Evolutionary conservation across 1,284 basidiomycete genomes (phyloP), one percentile per base, ranked within the genome.

Genomic region (Heliocybe sulcata): DNA sequence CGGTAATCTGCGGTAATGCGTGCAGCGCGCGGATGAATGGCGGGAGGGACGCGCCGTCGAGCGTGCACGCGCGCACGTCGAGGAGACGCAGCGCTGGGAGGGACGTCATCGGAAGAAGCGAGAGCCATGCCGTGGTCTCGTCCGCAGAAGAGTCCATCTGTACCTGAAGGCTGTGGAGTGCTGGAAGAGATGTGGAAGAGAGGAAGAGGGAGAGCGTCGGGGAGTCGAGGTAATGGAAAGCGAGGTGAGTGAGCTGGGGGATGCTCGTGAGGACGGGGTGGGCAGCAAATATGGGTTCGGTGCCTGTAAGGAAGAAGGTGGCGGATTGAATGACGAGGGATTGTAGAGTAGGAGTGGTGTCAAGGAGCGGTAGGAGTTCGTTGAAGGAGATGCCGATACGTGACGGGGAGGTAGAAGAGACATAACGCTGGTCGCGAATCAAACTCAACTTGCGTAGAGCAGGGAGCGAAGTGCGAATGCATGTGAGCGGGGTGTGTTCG

Each of bases 91-190:
- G 58, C 2, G 59, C 52, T 14, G 66, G 65, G 45, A 68, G 62
- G 27, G 54, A 35, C 11, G 60, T 55, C 19, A 60, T 56, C 35
- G n/a, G n/a, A n/a, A 54, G 48, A 38, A 59, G 51, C 2, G 68
- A 57, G 38, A 71, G 63, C 69, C 69, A 70, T 25, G 65, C 63
- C 10, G 66, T 57, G 33, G 65, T 65, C 48, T 69, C 67, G n/a
- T 65, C 64, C 20, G 57, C 59, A n/a, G 63, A 57, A 0, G 59
- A n/a, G 25, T 68, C 64, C 64, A 67, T 66, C 51, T 63, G 61
- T 11, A 69, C 67, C 1, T 65, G 63, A n/a, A 70, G 62, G 10
- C 63, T 59, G 20, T 56, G 52, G 6, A 69, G 53, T 12, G 58
- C 51, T 1, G 69, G 68, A 1, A 69, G 59, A 16, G 54, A 54